Evolutionary conservation across 345 rosid genomes (phyloP), one percentile per base, ranked within the genome.

Genomic region (Citrus reticulata): DNA sequence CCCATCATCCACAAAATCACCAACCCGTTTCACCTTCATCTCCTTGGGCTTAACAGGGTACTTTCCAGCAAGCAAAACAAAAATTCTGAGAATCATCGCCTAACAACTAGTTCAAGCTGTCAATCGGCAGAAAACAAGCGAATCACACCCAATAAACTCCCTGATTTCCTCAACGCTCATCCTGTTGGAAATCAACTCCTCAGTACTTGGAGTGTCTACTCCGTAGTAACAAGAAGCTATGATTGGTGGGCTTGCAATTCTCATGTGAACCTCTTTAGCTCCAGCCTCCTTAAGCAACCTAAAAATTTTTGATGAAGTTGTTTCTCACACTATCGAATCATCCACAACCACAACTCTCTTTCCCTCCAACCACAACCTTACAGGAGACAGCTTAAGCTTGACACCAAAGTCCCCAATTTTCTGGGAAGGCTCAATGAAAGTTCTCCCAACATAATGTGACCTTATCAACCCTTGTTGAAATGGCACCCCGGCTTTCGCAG

Each of bases 341-440:
- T 94, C 99, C 72, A 96, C 97, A 5, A 96, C 99, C 39, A 96
- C 99, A 51, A 94, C 94, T 81, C 93, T 84, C 80, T 94, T 94
- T 71, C 99, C 98, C 79, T 91, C 95, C 84, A 96, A 85, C 32
- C 3, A 2, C 3, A 2, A 2, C 19, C 93, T 89, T 10, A 93
- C 99, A 0, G 98, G 99, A 0, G 98, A 93, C 2, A 94, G 88
- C 86, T 94, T 96, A 19, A 96, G 97, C 88, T 96, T 96, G 69
- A 96, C 99, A 3, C 97, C 98, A 24, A 96, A 96, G 76, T 96
- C 99, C 80, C 99, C 87, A 64, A 96, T 96, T 89, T 89, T 94
- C 86, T 94, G 99, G 0, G 95, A 90, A 0, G 99, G 98, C 81
- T 94, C 97, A 0, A 96, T 96, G 74, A 96, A 96, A 17, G 99